Base-by-base conservation (phyloP, 176 grass and related monocot species). In the Microstegium vimineum region DNA sequence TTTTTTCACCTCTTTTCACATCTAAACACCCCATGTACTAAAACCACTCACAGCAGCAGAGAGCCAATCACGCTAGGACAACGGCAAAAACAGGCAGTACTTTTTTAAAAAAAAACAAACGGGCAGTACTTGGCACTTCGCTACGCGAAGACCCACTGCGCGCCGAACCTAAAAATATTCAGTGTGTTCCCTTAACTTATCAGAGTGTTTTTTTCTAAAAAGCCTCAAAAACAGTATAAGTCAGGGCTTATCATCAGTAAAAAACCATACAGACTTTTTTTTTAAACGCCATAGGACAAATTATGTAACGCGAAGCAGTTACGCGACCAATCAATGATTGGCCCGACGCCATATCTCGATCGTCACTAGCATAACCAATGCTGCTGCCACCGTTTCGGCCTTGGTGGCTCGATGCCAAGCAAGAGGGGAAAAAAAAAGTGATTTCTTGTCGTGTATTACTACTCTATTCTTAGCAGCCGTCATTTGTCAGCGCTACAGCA, bases 1-100 rank as follows among this genome's bases (percentile, higher is more conserved):
- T n/a, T n/a, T n/a, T n/a, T n/a, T n/a, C n/a, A n/a, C n/a, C n/a
- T n/a, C n/a, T n/a, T n/a, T n/a, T n/a, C n/a, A n/a, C n/a, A n/a
- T n/a, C n/a, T n/a, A n/a, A n/a, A n/a, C n/a, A n/a, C n/a, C n/a
- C n/a, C 63, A 35, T 66, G 54, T 69, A 54, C 49, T 54, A 10
- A 89, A 76, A 32, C 64, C 64, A 77, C 82, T 81, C 57, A 22
- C 26, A 18, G 45, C 17, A 33, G 60, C 32, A 61, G 33, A 45
- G 66, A 59, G 54, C 77, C 82, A 89, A 76, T 70, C 62, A 34
- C 62, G 52, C 41, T 27, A 9, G 41, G 82, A 85, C 87, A 81
- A 54, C 77, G 64, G 37, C 69, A 80, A 71, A 71, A n/a, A n/a
- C n/a, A n/a, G n/a, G n/a, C n/a, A n/a, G n/a, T n/a, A n/a, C n/a